Conservation (phyloP, 768 basidiomycete genomes). For the Suillus occidentalis region DNA sequence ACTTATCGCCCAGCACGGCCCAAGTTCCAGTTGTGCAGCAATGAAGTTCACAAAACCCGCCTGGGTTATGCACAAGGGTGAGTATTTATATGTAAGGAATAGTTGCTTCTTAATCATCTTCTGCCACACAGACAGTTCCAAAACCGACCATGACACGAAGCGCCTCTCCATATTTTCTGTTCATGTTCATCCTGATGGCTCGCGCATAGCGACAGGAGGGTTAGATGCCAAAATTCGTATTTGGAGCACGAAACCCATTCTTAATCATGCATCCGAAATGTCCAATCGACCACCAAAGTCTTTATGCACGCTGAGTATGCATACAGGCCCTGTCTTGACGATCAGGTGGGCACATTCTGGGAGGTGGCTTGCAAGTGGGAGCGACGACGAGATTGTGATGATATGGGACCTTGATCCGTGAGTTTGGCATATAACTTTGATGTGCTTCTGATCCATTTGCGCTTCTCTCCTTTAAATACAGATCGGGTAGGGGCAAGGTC, state of each 20-base stretch:
- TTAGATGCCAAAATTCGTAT: conserved; percentile 95
- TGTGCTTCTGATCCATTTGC: conserved; percentile 7
- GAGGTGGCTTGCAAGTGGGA: conserved; percentile 91
- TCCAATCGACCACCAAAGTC: conserved; percentile 79
- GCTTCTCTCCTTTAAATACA: conserved; percentile 31
- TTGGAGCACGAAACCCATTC: conserved; percentile 95
- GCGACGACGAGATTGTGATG: conserved; percentile 94
- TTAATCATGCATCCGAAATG: conserved; percentile 67
- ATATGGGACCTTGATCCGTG: conserved; percentile 97
- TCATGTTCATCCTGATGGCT: conserved; percentile 93
- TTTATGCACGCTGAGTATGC: conserved; percentile 88
- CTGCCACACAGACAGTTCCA: conserved; percentile 40
- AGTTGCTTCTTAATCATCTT: background rate
- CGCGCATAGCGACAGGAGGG: conserved; percentile 95
- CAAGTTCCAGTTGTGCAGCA: background rate
- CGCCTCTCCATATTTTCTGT: conserved; percentile 87
- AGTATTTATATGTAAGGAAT: background rate
- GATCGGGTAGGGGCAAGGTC: conserved; percentile 78
- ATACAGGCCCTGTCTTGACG: conserved; percentile 89
- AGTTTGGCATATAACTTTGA: conserved; percentile 31
- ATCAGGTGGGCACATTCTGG: conserved; percentile 95
- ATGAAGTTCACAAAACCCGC: conserved; percentile 90
- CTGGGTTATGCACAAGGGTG: conserved; percentile 83
- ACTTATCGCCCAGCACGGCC: background rate
- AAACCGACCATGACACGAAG: conserved; percentile 60